A percentile compares a stretch with the other conserved stretches of the same genome.
Evolutionary conservation across 164 flowering plant genomes (phyloP).

Genomic region (Akebia trifoliata): DNA sequence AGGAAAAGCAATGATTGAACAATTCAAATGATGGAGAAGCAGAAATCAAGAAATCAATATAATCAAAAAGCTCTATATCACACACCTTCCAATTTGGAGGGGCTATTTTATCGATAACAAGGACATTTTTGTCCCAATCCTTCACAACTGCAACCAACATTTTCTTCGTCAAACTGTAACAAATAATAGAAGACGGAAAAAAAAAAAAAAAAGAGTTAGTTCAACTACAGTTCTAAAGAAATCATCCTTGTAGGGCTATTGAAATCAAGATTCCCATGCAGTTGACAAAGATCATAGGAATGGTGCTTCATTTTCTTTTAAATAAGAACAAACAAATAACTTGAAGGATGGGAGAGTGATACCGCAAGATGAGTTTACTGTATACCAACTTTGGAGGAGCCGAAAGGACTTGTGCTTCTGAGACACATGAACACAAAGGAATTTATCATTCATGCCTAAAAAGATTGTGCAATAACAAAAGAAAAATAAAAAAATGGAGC

Average conservation of each 20-base stretch:
- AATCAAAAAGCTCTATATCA: not conserved
- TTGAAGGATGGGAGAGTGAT: conserved; percentile 2
- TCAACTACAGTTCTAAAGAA: not conserved
- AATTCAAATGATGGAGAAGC: not conserved
- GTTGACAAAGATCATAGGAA: not conserved
- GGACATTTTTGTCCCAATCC: conserved; percentile 63
- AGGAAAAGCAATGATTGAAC: not conserved
- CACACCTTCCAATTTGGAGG: conserved; percentile 77
- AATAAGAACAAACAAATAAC: not conserved
- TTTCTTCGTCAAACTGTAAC: conserved; percentile 60
- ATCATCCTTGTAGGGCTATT: not conserved
- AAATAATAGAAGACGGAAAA: not conserved
- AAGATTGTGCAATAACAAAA: not conserved
- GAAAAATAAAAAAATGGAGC: not conserved
- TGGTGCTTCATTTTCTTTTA: not conserved
- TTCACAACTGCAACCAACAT: conserved; percentile 68
- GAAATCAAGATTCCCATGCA: not conserved
- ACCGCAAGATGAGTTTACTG: conserved; percentile 74
- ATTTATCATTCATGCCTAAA: not conserved
- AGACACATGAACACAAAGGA: conserved; percentile 8
- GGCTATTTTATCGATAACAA: conserved; percentile 55
- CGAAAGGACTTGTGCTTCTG: conserved; percentile 90
- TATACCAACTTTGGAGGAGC: conserved; percentile 97
- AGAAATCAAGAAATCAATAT: not conserved
- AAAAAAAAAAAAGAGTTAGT: conserved; percentile 6